Evolutionary conservation across 768 basidiomycete species (phyloP), one percentile per base, ranked within the genome.

Genomic region (Suillus subalutaceus): DNA sequence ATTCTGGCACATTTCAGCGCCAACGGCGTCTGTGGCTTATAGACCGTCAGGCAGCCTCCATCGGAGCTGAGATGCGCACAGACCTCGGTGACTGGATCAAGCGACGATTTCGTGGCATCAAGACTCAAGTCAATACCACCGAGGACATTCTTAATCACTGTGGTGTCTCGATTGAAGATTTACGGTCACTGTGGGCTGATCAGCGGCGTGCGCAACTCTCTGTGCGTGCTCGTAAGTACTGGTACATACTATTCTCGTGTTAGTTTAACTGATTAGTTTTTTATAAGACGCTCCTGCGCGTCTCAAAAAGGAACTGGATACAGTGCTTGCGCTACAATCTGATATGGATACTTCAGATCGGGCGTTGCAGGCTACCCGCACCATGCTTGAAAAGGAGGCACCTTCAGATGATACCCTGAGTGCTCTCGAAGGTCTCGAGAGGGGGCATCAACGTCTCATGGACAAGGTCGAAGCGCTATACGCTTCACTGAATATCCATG

Each of bases 81-180:
- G 74, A 77, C 18, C 72, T 82, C 2, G 79, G 80, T 0, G 64
- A 66, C 3, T 82, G 80, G 80, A 66, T 81, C 10, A 62, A 60
- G 1, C 68, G 74, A 6, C 68, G 71, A 9, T 64, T 74, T 2
- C 65, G 70, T 32, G 72, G 73, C 2, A 63, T 76, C 6, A 9
- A 60, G 20, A 60, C 8, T 52, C 65, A 68, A 46, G 7, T 6
- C 18, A 46, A 46, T 9, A 6, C 44, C 20, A n/a, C 44, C 6
- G 0, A 46, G 44, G 44, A 46, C 44, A n/a, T 46, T 9, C 44
- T 46, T n/a, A n/a, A 6, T 46, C 6, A 3, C 44, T 46, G 44
- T 20, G 44, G 44, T 20, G 44, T 46, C 44, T 46, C 20, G 0
- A 46, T 46, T n/a, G 20, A 46, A 46, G 44, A 46, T 0, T 6